These are phyloP conservation scores for Xylaria polymorpha DNA, from an alignment of 2,329 filamentous ascomycete species.

Conservation along the genomic window DNA sequence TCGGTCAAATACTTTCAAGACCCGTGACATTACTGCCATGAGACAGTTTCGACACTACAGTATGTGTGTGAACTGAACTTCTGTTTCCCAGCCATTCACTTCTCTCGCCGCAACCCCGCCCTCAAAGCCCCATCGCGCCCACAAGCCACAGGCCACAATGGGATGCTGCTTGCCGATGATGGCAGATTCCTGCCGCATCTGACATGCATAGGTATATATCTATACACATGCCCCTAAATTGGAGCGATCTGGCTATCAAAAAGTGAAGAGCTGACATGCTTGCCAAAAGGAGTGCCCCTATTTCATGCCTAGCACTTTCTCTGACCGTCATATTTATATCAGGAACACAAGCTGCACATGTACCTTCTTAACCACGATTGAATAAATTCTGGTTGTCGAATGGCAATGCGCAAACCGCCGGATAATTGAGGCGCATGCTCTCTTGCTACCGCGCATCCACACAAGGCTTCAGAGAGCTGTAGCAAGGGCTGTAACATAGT, in stretches of 20 bases:
- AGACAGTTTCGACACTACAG: conserved; percentile 33
- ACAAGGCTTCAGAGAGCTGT: not conserved
- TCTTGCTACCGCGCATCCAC: not conserved
- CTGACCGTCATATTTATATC: not conserved
- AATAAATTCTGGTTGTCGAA: not conserved
- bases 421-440: not conserved
- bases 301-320: not conserved
- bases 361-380: not conserved
- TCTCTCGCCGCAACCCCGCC: not conserved
- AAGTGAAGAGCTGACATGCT: conserved; percentile 8
- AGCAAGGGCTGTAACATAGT: not conserved
- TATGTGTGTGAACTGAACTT: conserved; percentile 17
- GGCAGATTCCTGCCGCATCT: conserved; percentile 25
- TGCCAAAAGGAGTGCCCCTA: conserved; percentile 16
- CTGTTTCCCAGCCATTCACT: conserved; percentile 11
- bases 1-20: conserved; percentile 23
- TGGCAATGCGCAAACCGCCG: not conserved
- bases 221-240: not conserved
- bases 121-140: conserved; percentile 2
- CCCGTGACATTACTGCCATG: not conserved
- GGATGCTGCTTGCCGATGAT: conserved; percentile 3
- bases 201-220: conserved; percentile 31
- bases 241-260: not conserved
- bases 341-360: not conserved
- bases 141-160: too few species aligned